Evolutionary conservation across 2,329 filamentous ascomycete species (phyloP), one percentile per base, ranked within the genome.

Genomic region (Xylogone sp.): DNA sequence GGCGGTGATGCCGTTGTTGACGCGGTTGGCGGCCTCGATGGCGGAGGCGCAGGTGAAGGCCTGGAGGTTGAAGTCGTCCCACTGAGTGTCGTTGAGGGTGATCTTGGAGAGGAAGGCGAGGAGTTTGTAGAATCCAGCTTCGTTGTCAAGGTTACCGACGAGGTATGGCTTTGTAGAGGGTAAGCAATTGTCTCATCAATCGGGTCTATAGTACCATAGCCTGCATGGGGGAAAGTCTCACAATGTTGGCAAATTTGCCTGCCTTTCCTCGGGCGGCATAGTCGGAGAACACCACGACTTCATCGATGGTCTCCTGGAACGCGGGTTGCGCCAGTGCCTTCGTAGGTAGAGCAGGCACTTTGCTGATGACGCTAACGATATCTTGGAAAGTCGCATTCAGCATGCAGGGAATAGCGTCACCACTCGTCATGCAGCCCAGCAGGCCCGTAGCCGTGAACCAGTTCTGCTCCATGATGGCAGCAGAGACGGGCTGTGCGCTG

Each of bases 31-130:
- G 42, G 60, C 49, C 47, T 48, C 21, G 55, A 54, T 46, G 4
- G 62, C 60, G 16, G 56, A 55, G 19, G 63, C 57, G 53, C 66
- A 65, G 46, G 50, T 74, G 50, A 65, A 67, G 2, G 52, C 51
- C 16, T 51, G 48, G 22, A 55, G 50, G 22, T 62, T 59, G 27
- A 64, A 54, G 16, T 53, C 46, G 16, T 52, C 44, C 58, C 55
- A 59, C 19, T 56, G 54, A 9, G 50, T 44, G 21, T 21, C 13
- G 19, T 43, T 48, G 42, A 45, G 27, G 19, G 43, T 31, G 19
- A 48, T 51, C 10, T 18, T 43, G 43, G 44, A 39, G 18, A 46
- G 43, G 31, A 52, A 53, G 3, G 54, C 54, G 18, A 49, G 34
- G 12, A 56, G 48, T 44, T 55, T 52, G 50, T 56, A 63, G 20